Conservation (phyloP, 345 rosid species). For the Excoecaria cochinchinensis region DNA sequence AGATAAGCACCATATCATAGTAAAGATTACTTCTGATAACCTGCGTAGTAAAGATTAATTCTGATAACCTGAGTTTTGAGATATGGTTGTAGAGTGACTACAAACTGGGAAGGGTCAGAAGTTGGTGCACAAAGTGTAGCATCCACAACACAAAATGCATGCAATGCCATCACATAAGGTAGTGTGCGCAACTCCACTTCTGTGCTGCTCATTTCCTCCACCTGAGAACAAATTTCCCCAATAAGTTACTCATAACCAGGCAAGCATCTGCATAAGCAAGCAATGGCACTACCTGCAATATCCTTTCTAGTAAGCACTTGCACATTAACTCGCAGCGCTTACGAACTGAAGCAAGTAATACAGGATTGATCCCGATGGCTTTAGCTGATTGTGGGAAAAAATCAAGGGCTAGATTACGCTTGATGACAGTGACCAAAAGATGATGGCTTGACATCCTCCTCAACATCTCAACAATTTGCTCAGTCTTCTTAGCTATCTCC, state of each 20-base stretch:
- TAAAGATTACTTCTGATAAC: constrained; percentile 39
- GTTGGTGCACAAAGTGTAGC: constrained; percentile 88
- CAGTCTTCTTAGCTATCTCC: constrained; percentile 87
- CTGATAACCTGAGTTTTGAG: constrained; percentile 82
- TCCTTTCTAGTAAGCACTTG: constrained; percentile 89
- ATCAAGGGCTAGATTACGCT: constrained; percentile 90
- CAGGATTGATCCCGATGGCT: constrained; percentile 95
- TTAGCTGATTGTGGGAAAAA: constrained; percentile 92
- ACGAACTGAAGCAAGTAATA: constrained; percentile 77
- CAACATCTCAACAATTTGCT: constrained; percentile 90
- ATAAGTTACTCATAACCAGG: constrained; percentile 18
- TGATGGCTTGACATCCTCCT: constrained; percentile 79
- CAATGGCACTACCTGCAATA: constrained; percentile 68
- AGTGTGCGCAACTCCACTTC: constrained; percentile 66
- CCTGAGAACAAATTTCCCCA: constrained; percentile 42
- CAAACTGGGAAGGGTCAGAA: constrained; percentile 90
- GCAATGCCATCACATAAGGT: constrained; percentile 83
- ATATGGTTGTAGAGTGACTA: constrained; percentile 92
- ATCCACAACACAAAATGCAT: constrained; percentile 94
- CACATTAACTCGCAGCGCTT: constrained; percentile 96
- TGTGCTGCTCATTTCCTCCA: constrained; percentile 72
- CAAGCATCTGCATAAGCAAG: constrained; percentile 11
- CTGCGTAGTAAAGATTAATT: constrained; percentile 52
- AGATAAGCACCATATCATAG: neutral
- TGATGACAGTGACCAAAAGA: constrained; percentile 81